These are phyloP conservation scores for Saccharomyces hybrid DNA, from an alignment of 1,139 yeast genomes.

Conservation along the genomic window DNA sequence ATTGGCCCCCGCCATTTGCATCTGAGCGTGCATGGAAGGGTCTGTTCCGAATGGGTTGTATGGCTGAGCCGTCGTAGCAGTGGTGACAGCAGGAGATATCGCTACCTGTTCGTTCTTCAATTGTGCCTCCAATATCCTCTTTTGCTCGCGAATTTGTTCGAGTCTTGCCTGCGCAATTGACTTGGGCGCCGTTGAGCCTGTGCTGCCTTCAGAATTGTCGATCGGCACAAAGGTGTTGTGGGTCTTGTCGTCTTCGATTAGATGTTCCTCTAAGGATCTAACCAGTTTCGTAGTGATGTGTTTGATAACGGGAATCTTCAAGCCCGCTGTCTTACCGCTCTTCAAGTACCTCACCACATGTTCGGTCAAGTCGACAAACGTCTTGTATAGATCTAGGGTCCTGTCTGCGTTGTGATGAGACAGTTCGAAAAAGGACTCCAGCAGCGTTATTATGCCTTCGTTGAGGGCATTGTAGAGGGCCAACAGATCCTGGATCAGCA, in stretches of 20 bases:
- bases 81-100: constrained; percentile 21
- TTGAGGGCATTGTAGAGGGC: constrained; percentile 80
- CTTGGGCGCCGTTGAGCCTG: constrained; percentile 5
- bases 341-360: constrained; percentile 82
- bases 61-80: constrained; percentile 18
- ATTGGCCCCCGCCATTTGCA: constrained; percentile 9
- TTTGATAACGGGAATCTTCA: constrained; percentile 92
- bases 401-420: constrained; percentile 77
- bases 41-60: constrained; percentile 21
- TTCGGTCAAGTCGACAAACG: constrained; percentile 78
- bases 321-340: constrained; percentile 81
- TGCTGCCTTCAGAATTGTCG: constrained; percentile 9
- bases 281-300: constrained; percentile 95
- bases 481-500: constrained; percentile 79
- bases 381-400: constrained; percentile 74
- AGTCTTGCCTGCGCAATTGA: constrained; percentile 23
- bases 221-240: constrained; percentile 11
- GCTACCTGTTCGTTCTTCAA: constrained; percentile 23
- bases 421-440: constrained; percentile 93
- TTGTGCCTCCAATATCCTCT: constrained; percentile 25
- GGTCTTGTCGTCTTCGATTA: constrained; percentile 15
- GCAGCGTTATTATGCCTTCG: constrained; percentile 87
- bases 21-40: constrained; percentile 8
- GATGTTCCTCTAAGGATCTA: constrained; percentile 77
- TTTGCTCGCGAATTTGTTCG: constrained; percentile 26